Conservation (phyloP, 345 rosid genomes). For the Corchorus capsularis region DNA sequence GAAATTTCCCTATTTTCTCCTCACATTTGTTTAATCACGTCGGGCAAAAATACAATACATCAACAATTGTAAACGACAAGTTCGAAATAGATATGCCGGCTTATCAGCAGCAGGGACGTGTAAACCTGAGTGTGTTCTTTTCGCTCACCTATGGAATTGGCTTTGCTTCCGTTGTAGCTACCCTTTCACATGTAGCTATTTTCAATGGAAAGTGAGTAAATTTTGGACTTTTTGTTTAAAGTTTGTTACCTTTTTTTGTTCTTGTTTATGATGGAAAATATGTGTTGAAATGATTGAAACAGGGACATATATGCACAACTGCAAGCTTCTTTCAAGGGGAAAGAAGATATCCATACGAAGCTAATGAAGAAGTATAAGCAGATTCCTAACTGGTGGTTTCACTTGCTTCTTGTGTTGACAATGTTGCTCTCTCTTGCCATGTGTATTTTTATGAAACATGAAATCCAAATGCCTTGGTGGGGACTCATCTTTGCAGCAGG, state of each 20-base stretch:
- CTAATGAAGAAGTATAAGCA: slow-evolving; percentile 59
- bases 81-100: slow-evolving; percentile 45
- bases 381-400: slow-evolving; percentile 69
- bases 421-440: slow-evolving; percentile 44
- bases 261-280: background rate
- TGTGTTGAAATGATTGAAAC: slow-evolving; percentile 8
- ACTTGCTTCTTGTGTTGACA: slow-evolving; percentile 35
- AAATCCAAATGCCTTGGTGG: slow-evolving; percentile 79
- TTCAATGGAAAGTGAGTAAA: slow-evolving; percentile 63
- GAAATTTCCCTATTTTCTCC: slow-evolving; percentile 56
- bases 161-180: slow-evolving; percentile 54
- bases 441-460: slow-evolving; percentile 49
- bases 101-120: slow-evolving; percentile 44
- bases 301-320: slow-evolving; percentile 53
- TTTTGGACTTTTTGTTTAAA: background rate
- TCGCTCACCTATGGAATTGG: slow-evolving; percentile 61
- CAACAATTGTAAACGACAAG: slow-evolving; percentile 52
- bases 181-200: slow-evolving; percentile 53
- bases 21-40: slow-evolving; percentile 44
- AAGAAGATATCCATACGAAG: slow-evolving; percentile 60
- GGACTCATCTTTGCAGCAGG: slow-evolving; percentile 56
- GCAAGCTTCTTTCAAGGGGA: slow-evolving; percentile 46
- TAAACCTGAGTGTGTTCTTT: slow-evolving; percentile 53
- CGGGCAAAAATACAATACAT: slow-evolving; percentile 46
- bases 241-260: slow-evolving; percentile 37